Conservation (phyloP, 108 stramenopile species). For the Schizochytrium sp. region DNA sequence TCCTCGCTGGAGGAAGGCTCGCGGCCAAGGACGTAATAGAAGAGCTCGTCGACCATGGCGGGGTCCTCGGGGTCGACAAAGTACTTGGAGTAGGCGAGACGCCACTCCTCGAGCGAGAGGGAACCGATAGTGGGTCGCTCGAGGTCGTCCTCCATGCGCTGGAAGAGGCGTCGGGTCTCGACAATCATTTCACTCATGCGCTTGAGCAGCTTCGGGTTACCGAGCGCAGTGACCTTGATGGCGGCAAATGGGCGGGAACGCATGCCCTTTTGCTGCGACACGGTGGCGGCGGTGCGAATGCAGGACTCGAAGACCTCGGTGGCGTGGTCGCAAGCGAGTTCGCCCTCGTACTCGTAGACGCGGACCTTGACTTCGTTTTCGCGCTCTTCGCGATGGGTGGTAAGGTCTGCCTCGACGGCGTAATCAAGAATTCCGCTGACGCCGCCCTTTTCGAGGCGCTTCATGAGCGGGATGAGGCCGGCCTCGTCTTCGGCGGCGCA, state of each 20-base stretch:
- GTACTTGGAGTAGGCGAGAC: not conserved
- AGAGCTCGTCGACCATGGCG: not conserved
- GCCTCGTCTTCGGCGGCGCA: conserved; percentile 77
- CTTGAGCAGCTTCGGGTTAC: conserved; percentile 72
- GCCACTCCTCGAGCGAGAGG: conserved; percentile 5
- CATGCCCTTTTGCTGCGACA: conserved; percentile 51
- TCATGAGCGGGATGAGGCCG: conserved; percentile 56
- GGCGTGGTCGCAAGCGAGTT: conserved; percentile 68
- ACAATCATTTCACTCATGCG: conserved; percentile 68
- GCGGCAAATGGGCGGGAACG: conserved; percentile 58
- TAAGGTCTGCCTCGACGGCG: conserved; percentile 77
- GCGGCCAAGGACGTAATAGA: not conserved
- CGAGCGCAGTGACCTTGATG: conserved; percentile 85
- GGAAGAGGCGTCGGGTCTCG: conserved; percentile 60
- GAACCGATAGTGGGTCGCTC: not conserved
- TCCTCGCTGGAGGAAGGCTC: not conserved
- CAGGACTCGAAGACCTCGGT: conserved; percentile 59
- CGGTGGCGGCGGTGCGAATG: conserved; percentile 66
- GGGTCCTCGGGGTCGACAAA: conserved; percentile 12
- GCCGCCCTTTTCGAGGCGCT: conserved; percentile 44
- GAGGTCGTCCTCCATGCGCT: not conserved
- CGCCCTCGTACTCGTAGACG: conserved; percentile 67
- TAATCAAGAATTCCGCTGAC: conserved; percentile 88
- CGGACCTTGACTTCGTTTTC: conserved; percentile 52
- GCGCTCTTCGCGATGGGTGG: not conserved